Evolutionary conservation across 2,329 filamentous ascomycete species (phyloP), one percentile per base, ranked within the genome.

Genomic region (Aureobasidium vineae): DNA sequence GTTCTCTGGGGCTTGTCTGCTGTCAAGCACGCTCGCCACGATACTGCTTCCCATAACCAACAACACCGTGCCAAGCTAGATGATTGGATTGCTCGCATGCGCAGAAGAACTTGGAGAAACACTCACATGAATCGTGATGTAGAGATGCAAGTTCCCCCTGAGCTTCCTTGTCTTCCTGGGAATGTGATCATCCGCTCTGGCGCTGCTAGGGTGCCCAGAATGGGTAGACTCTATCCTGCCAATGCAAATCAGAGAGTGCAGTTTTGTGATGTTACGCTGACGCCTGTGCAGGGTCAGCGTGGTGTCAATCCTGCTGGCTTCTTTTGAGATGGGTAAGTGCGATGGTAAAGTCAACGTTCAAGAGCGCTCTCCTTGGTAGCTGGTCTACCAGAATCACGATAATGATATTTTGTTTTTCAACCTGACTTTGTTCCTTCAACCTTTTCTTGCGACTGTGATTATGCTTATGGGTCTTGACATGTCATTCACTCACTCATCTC

Each of bases 181-280:
- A 56, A 4, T 21, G 54, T 19, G 0, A 5, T 13, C 43, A 26
- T 45, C 1, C 38, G 54, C 2, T 5, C 40, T 21, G 54, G 40
- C 13, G 40, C 54, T 45, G 19, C 54, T 11, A 45, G 40, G 26
- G 54, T 59, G 13, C 33, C 54, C 8, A 33, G 40, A 7, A 59
- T 59, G 54, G 54, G 26, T 21, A 43, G 26, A 26, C 13, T 15
- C 3, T 13, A 26, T 13, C 5, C 31, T 15, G 40, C 13, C 21
- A 6, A 40, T 19, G 15, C 13, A 4, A 56, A 11, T 21, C 26
- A 45, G 13, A 45, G 54, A 3, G 26, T 59, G 8, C 23, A 59
- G 26, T 59, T 59, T 45, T 59, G 54, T 33, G 54, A 59, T n/a
- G 54, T 59, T 2, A 23, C 40, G 8, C 21, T 59, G 38, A 43